Conservation (phyloP, 148 eudicot genomes). For the Rhododendron ferrugineum region DNA sequence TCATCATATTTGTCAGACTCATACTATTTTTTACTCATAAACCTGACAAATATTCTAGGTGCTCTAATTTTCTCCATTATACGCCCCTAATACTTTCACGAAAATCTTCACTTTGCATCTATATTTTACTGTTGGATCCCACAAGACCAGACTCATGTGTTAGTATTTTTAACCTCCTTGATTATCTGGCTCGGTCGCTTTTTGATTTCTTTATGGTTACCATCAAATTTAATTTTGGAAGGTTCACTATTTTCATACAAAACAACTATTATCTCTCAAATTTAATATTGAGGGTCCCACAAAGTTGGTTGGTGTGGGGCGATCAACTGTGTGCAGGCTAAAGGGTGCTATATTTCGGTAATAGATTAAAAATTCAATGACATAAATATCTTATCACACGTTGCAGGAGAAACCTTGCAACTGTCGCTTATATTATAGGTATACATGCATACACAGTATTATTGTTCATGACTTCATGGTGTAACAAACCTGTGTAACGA, state of each 20-base stretch:
- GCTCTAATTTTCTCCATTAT: background rate
- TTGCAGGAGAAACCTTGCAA: background rate
- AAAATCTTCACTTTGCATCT: background rate
- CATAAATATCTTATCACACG: background rate
- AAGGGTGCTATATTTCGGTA: background rate
- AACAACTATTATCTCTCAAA: background rate
- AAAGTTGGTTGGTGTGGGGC: background rate
- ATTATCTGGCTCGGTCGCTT: background rate
- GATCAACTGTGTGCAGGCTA: background rate
- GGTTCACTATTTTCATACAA: background rate
- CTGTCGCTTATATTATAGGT: background rate
- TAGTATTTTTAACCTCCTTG: background rate
- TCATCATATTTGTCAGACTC: background rate
- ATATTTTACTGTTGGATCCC: background rate
- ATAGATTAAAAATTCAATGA: background rate
- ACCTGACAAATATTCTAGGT: background rate
- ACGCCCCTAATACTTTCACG: background rate
- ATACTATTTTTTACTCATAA: background rate
- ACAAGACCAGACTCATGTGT: background rate
- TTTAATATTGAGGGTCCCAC: background rate
- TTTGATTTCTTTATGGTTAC: background rate
- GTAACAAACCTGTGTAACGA: constrained; percentile 72
- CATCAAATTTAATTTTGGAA: background rate
- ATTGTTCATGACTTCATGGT: constrained; percentile 20
- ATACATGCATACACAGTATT: background rate